Conservation (phyloP, 1,284 basidiomycete species). For the Polyporus tsugae region DNA sequence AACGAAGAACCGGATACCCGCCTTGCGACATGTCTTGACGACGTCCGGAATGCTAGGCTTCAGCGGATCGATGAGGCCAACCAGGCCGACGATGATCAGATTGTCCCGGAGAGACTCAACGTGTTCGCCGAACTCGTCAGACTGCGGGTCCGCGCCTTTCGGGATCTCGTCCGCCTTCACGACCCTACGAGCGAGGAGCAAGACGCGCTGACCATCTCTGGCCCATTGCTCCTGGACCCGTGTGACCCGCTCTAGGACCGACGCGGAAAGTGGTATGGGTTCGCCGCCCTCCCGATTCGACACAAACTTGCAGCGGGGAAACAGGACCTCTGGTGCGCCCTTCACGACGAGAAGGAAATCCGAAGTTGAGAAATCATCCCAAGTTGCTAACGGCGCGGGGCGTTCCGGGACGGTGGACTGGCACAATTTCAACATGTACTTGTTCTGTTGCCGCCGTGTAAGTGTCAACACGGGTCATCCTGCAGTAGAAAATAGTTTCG, state of each 20-base stretch:
- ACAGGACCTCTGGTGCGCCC: constrained; percentile 66
- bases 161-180: constrained; percentile 41
- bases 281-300: constrained; percentile 45
- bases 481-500: background rate
- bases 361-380: constrained; percentile 42
- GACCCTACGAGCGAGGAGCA: constrained; percentile 52
- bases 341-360: constrained; percentile 57
- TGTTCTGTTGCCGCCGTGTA: constrained; percentile 48
- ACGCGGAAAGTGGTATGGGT: constrained; percentile 44
- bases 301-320: constrained; percentile 55
- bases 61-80: constrained; percentile 71
- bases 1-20: constrained; percentile 72
- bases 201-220: constrained; percentile 64
- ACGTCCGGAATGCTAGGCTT: constrained; percentile 64
- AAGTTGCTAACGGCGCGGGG: constrained; percentile 37
- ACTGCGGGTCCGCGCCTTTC: constrained; percentile 42
- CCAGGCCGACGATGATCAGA: constrained; percentile 66
- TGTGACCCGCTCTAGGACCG: constrained; percentile 44
- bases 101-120: constrained; percentile 47
- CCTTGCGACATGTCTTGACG: constrained; percentile 56
- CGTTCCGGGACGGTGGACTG: constrained; percentile 26
- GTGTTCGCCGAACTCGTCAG: constrained; percentile 49
- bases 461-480: background rate
- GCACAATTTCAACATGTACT: constrained; percentile 60
- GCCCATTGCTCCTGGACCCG: constrained; percentile 61